Conservation (phyloP, 1,284 basidiomycete species). For the Erythrobasidium hasegawianum region DNA sequence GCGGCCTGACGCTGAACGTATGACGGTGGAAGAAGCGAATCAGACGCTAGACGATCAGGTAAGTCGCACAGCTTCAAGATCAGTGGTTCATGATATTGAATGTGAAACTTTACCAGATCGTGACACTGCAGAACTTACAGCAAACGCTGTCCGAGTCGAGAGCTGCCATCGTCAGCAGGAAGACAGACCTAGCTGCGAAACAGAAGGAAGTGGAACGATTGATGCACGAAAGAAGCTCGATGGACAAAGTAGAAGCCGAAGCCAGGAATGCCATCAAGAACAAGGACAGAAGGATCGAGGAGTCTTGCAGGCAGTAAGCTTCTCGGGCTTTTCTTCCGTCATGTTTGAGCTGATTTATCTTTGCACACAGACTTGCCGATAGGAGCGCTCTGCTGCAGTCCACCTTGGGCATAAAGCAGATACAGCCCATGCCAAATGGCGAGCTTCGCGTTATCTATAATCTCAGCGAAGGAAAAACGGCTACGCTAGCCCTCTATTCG, state of each 20-base stretch:
- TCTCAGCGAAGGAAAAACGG: conserved; percentile 14
- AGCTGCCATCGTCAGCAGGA: conserved; percentile 36
- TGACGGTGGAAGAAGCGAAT: conserved; percentile 41
- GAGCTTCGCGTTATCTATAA: conserved; percentile 22
- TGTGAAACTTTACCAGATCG: conserved; percentile 30
- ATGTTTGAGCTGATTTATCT: background rate
- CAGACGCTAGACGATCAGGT: conserved; percentile 38
- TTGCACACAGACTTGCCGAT: conserved; percentile 18
- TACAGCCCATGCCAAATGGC: conserved; percentile 18
- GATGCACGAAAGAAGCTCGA: conserved; percentile 4
- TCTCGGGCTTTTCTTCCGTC: too few species aligned
- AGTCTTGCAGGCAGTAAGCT: conserved; percentile 42
- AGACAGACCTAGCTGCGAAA: conserved; percentile 9
- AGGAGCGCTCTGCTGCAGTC: conserved; percentile 15
- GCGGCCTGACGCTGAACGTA: conserved; percentile 37
- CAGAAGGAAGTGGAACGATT: conserved; percentile 19
- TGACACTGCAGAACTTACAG: conserved; percentile 37
- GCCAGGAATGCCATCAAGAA: conserved; percentile 40
- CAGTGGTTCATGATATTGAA: too few species aligned
- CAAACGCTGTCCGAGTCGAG: conserved; percentile 37
- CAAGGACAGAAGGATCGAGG: conserved; percentile 41
- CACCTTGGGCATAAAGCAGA: conserved; percentile 16
- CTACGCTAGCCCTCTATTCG: conserved; percentile 25
- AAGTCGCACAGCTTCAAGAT: background rate
- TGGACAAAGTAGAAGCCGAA: conserved; percentile 25